phyloP scores from a whole-genome alignment of 2,329 filamentous ascomycete genomes.

The Cyclaneusma minus region DNA sequence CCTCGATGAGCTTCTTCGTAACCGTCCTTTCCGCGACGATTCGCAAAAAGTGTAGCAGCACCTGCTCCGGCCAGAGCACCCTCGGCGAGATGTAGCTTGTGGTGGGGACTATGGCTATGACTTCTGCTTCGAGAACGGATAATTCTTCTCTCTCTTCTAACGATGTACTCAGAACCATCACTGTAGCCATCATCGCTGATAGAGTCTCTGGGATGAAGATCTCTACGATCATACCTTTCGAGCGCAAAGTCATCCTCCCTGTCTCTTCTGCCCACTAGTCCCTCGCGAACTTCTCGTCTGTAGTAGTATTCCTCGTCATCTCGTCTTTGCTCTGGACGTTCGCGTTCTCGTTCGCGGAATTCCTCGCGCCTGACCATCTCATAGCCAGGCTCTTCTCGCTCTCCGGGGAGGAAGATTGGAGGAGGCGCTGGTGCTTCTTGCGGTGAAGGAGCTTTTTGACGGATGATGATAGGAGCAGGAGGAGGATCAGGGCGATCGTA shows the following conservation, averaged over 20 bases:
- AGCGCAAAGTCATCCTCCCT: conserved; percentile 12
- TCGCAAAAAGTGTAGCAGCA: conserved; percentile 40
- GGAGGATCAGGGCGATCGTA: conserved; percentile 35
- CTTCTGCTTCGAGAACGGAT: conserved; percentile 21
- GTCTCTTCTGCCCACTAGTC: conserved; percentile 7
- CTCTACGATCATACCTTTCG: conserved; percentile 24
- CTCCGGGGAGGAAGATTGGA: conserved; percentile 25
- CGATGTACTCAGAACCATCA: conserved; percentile 30
- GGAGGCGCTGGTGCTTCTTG: conserved; percentile 39
- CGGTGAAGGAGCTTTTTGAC: conserved; percentile 35
- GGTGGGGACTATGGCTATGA: conserved; percentile 31
- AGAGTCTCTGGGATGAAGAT: conserved; percentile 16
- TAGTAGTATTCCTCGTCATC: conserved; percentile 20
- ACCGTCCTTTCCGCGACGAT: conserved; percentile 29
- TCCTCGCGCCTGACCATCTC: conserved; percentile 12
- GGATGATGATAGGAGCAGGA: conserved; percentile 37
- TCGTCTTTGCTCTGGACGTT: conserved; percentile 12
- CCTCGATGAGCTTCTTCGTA: conserved; percentile 14
- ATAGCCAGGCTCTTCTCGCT: conserved; percentile 9
- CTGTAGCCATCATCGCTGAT: conserved; percentile 25
- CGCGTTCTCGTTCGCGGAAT: conserved; percentile 9
- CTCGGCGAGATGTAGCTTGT: conserved; percentile 44
- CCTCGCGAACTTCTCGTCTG: conserved; percentile 18
- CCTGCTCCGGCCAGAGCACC: conserved; percentile 51
- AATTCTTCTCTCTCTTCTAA: conserved; percentile 34